Evolutionary conservation across 352 stramenopile genomes (phyloP).

Genomic region (Pythium pyrilobum): DNA sequence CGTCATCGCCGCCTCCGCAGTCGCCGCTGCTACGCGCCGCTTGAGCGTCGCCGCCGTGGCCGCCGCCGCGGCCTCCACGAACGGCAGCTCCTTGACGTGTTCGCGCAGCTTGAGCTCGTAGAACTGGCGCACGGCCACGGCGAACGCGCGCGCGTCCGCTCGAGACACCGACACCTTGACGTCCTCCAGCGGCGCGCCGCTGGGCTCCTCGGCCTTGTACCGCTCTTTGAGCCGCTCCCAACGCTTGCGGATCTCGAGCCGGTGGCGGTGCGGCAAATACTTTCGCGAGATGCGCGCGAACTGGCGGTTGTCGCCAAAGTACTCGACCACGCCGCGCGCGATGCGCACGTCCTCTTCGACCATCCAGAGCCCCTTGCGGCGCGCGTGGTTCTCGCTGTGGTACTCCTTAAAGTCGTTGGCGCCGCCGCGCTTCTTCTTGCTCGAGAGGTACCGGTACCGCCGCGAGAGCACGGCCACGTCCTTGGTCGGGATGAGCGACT

Average conservation of each 20-base stretch:
- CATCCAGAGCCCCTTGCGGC: constrained; percentile 45
- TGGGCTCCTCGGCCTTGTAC: constrained; percentile 18
- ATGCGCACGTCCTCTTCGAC: constrained; percentile 80
- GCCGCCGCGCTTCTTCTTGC: constrained; percentile 36
- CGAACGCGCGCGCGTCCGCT: constrained; percentile 37
- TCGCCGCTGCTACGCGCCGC: too few relatives aligned
- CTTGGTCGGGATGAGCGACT: constrained; percentile 63
- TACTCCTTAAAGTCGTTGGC: constrained; percentile 58
- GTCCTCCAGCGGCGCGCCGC: not conserved
- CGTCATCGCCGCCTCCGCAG: not conserved
- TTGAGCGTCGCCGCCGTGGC: not conserved
- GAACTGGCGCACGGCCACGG: constrained; percentile 43
- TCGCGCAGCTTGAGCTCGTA: constrained; percentile 25
- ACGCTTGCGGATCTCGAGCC: constrained; percentile 61
- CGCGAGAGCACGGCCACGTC: constrained; percentile 38
- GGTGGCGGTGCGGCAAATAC: constrained; percentile 62
- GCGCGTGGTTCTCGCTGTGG: constrained; percentile 33
- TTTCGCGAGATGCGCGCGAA: constrained; percentile 55
- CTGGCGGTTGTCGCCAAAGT: constrained; percentile 51
- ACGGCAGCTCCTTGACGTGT: not conserved
- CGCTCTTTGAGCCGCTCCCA: constrained; percentile 36
- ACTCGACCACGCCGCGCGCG: constrained; percentile 58
- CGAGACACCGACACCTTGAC: not conserved
- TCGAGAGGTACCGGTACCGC: constrained; percentile 66
- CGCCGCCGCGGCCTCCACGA: not conserved